Conservation (phyloP, 495 filamentous ascomycete species). For the Sordaria brevicollis region DNA sequence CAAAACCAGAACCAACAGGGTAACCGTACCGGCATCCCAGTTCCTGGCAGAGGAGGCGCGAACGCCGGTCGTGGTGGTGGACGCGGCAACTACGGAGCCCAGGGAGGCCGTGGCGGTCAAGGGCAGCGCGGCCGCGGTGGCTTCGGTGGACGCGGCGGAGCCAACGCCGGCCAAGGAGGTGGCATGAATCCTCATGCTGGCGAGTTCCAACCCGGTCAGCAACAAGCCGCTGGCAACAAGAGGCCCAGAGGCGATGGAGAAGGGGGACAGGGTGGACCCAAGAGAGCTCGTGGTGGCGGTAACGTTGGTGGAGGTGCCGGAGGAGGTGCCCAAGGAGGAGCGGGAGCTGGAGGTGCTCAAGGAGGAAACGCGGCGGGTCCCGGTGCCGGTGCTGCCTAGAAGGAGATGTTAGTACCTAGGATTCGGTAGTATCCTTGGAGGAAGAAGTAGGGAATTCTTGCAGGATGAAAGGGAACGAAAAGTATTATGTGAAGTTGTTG, state of each 20-base stretch:
- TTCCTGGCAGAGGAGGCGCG: conserved; percentile 1
- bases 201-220: conserved; percentile 17
- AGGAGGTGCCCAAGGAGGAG: not conserved
- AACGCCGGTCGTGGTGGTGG: conserved; percentile 1
- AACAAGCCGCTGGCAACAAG: conserved; percentile 15
- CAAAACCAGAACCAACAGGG: conserved; percentile 4
- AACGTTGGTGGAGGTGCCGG: not conserved
- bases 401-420: not conserved
- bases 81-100: conserved; percentile 4
- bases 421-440: not conserved
- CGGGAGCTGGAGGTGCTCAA: too few relatives aligned
- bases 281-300: conserved; percentile 10
- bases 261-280: conserved; percentile 6
- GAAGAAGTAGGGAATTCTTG: not conserved
- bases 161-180: not conserved
- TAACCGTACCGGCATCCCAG: not conserved
- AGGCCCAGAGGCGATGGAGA: conserved; percentile 12
- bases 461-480: not conserved
- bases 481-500: not conserved
- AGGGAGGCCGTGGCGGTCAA: conserved; percentile 13
- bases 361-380: not conserved
- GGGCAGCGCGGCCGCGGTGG: conserved; percentile 18
- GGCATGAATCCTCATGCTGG: conserved; percentile 20
- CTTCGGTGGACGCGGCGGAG: conserved; percentile 10
- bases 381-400: not conserved